These are phyloP conservation scores for Fusarium liriodendri DNA, from an alignment of 2,329 filamentous ascomycete genomes.

Conservation along the genomic window DNA sequence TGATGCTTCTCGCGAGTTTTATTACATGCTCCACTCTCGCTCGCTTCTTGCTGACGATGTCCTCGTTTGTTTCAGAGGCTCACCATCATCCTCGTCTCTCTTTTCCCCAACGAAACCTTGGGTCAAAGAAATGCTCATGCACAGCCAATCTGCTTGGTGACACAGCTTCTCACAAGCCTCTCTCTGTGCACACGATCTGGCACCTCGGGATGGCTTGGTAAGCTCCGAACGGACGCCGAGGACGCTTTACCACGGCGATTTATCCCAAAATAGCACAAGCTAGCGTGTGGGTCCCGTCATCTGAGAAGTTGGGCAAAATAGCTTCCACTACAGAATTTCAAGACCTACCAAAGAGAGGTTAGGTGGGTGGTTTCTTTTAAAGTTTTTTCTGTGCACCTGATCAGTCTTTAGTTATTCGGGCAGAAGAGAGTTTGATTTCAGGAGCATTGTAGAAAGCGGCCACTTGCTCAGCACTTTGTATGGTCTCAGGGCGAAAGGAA, in stretches of 20 bases:
- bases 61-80: not conserved
- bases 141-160: not conserved
- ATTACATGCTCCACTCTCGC: not conserved
- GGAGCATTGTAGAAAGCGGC: not conserved
- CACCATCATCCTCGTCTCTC: not conserved
- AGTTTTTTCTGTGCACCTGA: not conserved
- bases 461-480: not conserved
- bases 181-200: not conserved
- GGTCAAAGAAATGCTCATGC: not conserved
- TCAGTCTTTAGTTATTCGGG: not conserved
- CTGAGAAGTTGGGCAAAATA: not conserved
- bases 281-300: not conserved
- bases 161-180: not conserved
- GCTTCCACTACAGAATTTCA: not conserved
- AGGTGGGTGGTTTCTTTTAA: not conserved
- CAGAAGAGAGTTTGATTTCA: not conserved
- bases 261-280: constrained; percentile 35
- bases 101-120: not conserved
- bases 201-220: constrained; percentile 2
- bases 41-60: not conserved
- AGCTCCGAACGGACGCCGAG: not conserved
- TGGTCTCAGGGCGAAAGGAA: not conserved
- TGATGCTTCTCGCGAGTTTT: not conserved
- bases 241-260: constrained; percentile 12
- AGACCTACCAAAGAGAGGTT: not conserved